Conservation (phyloP, 805 yeast genomes). For the Saccharomycopsis fibuligera region DNA sequence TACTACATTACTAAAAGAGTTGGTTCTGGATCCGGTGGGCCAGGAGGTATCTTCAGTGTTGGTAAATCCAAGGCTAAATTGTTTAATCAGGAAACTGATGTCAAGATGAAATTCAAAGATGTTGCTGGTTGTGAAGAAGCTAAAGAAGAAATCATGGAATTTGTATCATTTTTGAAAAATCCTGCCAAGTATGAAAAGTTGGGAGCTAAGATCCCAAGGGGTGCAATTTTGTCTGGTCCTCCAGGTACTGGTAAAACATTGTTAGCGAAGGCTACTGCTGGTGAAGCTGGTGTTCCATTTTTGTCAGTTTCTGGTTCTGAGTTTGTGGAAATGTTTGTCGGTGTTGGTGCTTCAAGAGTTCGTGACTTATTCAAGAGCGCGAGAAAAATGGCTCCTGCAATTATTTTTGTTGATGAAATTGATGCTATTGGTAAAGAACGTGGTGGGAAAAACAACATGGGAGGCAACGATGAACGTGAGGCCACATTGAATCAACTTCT, state of each 20-base stretch:
- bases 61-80: conserved; percentile 76
- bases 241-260: conserved; percentile 97
- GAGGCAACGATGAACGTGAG: conserved; percentile 90
- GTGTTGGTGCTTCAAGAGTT: conserved; percentile 93
- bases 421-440: conserved; percentile 93
- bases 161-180: conserved; percentile 80
- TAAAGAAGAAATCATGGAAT: conserved; percentile 92
- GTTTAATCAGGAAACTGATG: conserved; percentile 78
- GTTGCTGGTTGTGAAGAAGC: conserved; percentile 96
- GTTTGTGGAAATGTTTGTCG: conserved; percentile 95
- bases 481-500: conserved; percentile 85
- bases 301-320: conserved; percentile 89
- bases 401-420: conserved; percentile 88
- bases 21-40: conserved; percentile 43
- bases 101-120: conserved; percentile 75
- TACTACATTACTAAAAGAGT: conserved; percentile 38
- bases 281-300: conserved; percentile 94
- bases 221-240: conserved; percentile 90
- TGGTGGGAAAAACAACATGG: conserved; percentile 61
- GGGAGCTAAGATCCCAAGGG: conserved; percentile 94
- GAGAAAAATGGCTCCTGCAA: conserved; percentile 83
- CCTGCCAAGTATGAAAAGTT: conserved; percentile 79
- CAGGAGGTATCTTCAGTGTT: conserved; percentile 66
- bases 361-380: conserved; percentile 90
- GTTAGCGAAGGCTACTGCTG: conserved; percentile 91